Percentiles rank a stretch among this genome's conserved stretches.
phyloP scores from a whole-genome alignment of 768 basidiomycete species.

The Xerocomellus intermedius region DNA sequence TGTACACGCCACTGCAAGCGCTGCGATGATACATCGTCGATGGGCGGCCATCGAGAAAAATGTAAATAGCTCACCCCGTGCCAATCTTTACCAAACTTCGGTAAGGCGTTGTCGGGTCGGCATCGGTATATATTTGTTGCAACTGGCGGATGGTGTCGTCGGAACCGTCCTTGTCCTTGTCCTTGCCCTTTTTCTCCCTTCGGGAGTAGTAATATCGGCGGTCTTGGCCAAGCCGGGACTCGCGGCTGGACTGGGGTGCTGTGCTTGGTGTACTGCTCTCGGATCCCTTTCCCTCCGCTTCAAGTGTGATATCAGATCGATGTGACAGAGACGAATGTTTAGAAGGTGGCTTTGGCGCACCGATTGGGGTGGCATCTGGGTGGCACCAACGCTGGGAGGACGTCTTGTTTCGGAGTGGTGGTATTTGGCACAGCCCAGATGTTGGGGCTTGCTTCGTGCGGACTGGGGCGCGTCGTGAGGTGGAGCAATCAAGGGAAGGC shows the following conservation, averaged over 20 bases:
- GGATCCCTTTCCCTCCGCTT: slow-evolving; percentile 43
- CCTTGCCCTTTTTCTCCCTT: slow-evolving; percentile 86
- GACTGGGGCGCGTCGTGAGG: too few species aligned
- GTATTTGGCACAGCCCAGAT: too few species aligned
- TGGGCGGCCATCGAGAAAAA: neutral
- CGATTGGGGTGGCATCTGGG: too few species aligned
- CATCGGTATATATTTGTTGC: slow-evolving; percentile 94
- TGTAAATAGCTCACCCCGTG: slow-evolving; percentile 71
- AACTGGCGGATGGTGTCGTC: slow-evolving; percentile 90
- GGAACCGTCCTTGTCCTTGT: slow-evolving; percentile 71
- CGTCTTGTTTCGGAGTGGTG: too few species aligned
- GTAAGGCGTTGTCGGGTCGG: slow-evolving; percentile 93
- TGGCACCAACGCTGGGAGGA: too few species aligned
- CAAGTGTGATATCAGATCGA: too few species aligned
- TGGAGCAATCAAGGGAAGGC: too few species aligned
- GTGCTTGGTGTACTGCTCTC: slow-evolving; percentile 36
- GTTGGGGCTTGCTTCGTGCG: too few species aligned
- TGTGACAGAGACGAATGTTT: too few species aligned
- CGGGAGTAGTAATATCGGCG: slow-evolving; percentile 75
- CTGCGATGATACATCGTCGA: slow-evolving; percentile 39
- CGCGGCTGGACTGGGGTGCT: slow-evolving; percentile 60
- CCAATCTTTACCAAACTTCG: slow-evolving; percentile 95
- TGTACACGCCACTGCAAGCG: slow-evolving; percentile 97
- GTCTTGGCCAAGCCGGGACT: slow-evolving; percentile 66
- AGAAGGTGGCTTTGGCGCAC: too few species aligned